Percentiles rank a stretch among this genome's conserved stretches.
These are phyloP conservation scores for Nicotiana sylvestris DNA, from an alignment of 257 asterid species.

Conservation along the genomic window DNA sequence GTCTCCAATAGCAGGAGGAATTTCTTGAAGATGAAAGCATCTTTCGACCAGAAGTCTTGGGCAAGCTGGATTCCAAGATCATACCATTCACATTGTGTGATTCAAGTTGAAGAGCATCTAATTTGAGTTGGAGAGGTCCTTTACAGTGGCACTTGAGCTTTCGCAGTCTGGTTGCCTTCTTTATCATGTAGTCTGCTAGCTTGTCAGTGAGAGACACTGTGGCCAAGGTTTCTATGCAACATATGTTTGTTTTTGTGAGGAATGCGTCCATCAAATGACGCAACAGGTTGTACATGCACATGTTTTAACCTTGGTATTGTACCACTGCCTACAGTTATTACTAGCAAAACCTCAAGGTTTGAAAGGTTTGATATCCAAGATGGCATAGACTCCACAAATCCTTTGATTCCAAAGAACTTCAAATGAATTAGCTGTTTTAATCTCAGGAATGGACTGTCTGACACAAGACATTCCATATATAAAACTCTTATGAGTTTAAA, in stretches of 20 bases:
- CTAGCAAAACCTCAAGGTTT: neutral
- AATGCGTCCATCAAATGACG: neutral
- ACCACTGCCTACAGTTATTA: neutral
- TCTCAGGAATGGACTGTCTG: neutral
- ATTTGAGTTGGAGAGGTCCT: neutral
- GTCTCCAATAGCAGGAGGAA: neutral
- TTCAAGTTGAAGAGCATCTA: neutral
- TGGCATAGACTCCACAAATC: neutral
- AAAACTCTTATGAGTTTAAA: neutral
- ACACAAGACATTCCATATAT: neutral
- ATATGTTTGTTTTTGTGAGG: neutral
- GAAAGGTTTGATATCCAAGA: neutral
- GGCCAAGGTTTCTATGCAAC: neutral
- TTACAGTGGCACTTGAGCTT: neutral
- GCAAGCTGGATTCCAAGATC: neutral
- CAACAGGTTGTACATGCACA: neutral
- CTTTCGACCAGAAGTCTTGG: neutral
- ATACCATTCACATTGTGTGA: neutral
- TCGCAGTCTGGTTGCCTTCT: neutral
- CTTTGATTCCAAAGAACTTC: conserved; percentile 6
- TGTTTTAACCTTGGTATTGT: neutral
- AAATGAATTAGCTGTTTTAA: neutral
- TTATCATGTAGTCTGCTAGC: neutral
- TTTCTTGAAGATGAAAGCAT: neutral
- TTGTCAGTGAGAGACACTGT: neutral